phyloP scores from a whole-genome alignment of 257 asterid species.

The Gentiana straminea region DNA sequence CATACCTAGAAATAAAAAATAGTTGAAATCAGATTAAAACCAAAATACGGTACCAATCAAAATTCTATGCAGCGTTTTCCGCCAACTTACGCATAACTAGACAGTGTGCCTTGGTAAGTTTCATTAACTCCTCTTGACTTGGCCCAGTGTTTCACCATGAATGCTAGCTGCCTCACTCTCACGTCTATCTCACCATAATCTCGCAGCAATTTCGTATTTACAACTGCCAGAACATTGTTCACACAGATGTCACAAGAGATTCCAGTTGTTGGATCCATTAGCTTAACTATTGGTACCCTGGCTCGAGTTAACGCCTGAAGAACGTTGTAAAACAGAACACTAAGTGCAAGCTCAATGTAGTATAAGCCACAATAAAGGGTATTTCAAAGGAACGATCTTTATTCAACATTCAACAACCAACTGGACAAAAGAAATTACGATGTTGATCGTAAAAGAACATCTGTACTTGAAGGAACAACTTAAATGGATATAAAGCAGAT shows the following conservation, averaged over 20 bases:
- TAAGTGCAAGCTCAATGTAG: not conserved
- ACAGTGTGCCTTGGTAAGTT: conserved; percentile 91
- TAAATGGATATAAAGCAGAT: not conserved
- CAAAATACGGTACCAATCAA: not conserved
- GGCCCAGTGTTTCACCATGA: conserved; percentile 97
- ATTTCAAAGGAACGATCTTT: too few species aligned
- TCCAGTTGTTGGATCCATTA: conserved; percentile 87
- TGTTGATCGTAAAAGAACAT: too few species aligned
- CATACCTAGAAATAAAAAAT: conserved; percentile 57
- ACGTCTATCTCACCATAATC: conserved; percentile 80
- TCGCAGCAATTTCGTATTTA: conserved; percentile 77
- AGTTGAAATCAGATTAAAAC: conserved; percentile 13
- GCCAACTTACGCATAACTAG: conserved; percentile 92
- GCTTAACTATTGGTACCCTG: conserved; percentile 93
- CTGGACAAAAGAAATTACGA: too few species aligned
- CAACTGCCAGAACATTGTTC: conserved; percentile 86
- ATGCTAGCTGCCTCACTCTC: conserved; percentile 83
- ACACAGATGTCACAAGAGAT: conserved; percentile 87
- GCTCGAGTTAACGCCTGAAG: conserved; percentile 95
- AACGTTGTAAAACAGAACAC: conserved; percentile 11
- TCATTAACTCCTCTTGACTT: conserved; percentile 81
- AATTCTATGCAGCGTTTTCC: not conserved
- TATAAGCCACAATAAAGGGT: too few species aligned
- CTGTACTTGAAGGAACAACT: too few species aligned
- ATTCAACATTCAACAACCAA: too few species aligned